These are phyloP conservation scores for Myxozyma neglecta DNA, from an alignment of 805 yeast genomes.

Conservation along the genomic window DNA sequence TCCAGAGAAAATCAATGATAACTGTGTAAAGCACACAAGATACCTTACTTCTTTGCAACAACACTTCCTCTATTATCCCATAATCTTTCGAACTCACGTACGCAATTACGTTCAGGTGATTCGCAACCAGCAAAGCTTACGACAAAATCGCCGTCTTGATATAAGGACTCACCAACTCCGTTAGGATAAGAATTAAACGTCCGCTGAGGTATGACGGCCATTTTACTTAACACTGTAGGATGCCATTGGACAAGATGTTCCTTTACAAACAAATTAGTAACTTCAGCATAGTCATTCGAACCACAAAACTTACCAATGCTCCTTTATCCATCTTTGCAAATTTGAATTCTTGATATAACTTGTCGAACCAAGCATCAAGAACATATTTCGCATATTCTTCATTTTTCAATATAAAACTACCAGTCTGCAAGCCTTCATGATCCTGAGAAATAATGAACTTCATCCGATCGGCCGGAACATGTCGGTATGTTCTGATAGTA, in stretches of 20 bases:
- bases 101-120: conserved; percentile 27
- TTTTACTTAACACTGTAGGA: conserved; percentile 69
- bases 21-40: not conserved
- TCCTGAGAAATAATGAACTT: conserved; percentile 70
- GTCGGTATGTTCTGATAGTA: conserved; percentile 65
- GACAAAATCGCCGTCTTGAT: conserved; percentile 40
- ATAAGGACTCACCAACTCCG: conserved; percentile 34
- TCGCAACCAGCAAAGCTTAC: conserved; percentile 33
- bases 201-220: conserved; percentile 70
- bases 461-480: conserved; percentile 54
- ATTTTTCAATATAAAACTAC: conserved; percentile 71
- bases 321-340: conserved; percentile 53
- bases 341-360: conserved; percentile 64
- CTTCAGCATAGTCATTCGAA: not conserved
- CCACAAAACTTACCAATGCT: conserved; percentile 53
- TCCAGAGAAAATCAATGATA: not conserved
- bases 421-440: conserved; percentile 59
- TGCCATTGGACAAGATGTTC: conserved; percentile 91
- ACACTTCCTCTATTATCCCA: conserved; percentile 31
- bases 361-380: conserved; percentile 79
- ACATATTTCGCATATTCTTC: conserved; percentile 63
- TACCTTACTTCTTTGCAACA: conserved; percentile 4
- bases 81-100: conserved; percentile 28
- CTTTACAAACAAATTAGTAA: not conserved
- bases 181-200: conserved; percentile 46